A percentile compares a stretch with the other conserved stretches of the same genome.
Conservation (phyloP, 257 asterid genomes). For the Nicotiana undulata region DNA sequence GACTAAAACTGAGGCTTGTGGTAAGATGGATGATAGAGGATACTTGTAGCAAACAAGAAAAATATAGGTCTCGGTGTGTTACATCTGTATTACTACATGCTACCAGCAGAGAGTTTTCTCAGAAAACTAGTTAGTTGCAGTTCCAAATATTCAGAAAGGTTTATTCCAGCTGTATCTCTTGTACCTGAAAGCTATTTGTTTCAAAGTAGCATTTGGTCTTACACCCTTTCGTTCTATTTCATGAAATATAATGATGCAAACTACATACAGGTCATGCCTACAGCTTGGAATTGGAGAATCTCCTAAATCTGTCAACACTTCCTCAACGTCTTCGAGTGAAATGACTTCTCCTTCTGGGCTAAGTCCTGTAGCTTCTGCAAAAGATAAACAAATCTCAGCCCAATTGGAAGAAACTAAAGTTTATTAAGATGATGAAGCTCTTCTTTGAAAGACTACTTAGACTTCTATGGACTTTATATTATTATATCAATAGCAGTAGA, state of each 20-base stretch:
- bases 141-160: neutral
- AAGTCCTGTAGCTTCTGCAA: neutral
- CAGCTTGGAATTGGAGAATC: slow-evolving; percentile 12
- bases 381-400: neutral
- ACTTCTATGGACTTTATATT: neutral
- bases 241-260: neutral
- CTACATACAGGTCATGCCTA: slow-evolving; percentile 23
- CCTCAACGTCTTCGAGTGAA: slow-evolving; percentile 12
- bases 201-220: neutral
- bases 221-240: neutral
- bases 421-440: neutral
- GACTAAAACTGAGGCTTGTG: neutral
- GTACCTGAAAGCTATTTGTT: neutral
- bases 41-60: neutral
- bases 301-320: slow-evolving; percentile 8
- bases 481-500: neutral
- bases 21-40: neutral
- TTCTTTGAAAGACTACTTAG: neutral
- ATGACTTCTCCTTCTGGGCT: slow-evolving; percentile 8
- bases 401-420: neutral
- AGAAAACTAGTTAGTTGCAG: neutral
- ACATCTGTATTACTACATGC: neutral
- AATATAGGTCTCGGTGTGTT: neutral
- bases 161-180: neutral
- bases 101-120: neutral